Base-by-base conservation (phyloP, 1,284 basidiomycete species). In the Sporisorium reilianum region DNA sequence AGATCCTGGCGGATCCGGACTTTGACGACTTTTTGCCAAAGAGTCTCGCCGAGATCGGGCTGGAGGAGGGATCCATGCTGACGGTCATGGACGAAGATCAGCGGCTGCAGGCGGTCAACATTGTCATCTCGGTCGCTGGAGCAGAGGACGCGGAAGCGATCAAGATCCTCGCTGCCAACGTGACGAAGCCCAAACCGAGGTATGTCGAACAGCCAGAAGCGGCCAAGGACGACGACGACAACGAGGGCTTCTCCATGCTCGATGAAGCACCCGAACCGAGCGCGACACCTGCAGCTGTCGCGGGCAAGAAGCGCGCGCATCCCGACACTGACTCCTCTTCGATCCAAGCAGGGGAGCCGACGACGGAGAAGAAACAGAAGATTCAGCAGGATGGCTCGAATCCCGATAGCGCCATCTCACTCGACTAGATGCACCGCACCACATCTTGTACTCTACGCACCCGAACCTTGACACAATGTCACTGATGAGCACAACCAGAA, bases 11-110 rank as follows among this genome's bases (percentile, higher is more conserved):
- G 75, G 95, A 97, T 80, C 92, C 92, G 6, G 95, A 97, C 79
- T 95, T 92, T 87, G 91, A 93, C 53, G 94, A 96, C 75, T 95
- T 95, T 77, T 80, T 89, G 60, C 89, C 89, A 2, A 87, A 90
- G 72, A 92, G 90, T 30, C 83, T 96, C 68, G 89, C 89, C 67
- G 91, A 91, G 72, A 81, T 96, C 55, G 90, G 88, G 51, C 41
- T 84, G 48, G 88, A 88, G 0, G 85, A 88, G 45, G 93, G 93
- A 14, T 93, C 91, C 85, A 94, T 95, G 85, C 82, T 99, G 75
- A 91, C 90, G 1, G 90, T 98, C 26, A 91, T 91, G 0, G 94
- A 96, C 81, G 94, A 95, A 79, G 93, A 96, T 45, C 69, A 66
- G 36, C 22, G 25, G 6, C 46, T 66, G 45, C 57, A 66, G 20